Conservation (phyloP, 208 protist genomes). For the Leishmania braziliensis region DNA sequence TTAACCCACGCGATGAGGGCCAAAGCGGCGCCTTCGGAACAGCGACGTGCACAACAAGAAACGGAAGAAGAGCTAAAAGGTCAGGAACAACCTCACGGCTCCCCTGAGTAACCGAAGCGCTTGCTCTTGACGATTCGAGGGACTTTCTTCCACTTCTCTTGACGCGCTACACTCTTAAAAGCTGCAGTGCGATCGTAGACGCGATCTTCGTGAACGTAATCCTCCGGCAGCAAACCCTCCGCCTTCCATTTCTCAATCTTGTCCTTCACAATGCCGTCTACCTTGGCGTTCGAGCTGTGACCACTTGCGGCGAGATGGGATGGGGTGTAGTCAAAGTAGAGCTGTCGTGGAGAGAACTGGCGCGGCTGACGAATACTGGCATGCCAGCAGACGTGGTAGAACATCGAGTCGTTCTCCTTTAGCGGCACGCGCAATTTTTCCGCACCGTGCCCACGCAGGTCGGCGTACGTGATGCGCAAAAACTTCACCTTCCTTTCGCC, state of each 20-base stretch:
- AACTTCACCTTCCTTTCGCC: slow-evolving; percentile 89
- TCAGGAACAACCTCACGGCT: slow-evolving; percentile 35
- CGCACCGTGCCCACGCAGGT: slow-evolving; percentile 84
- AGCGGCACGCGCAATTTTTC: slow-evolving; percentile 76
- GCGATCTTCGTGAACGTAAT: slow-evolving; percentile 87
- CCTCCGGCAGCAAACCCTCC: slow-evolving; percentile 84
- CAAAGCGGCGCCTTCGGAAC: not conserved
- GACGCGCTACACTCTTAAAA: slow-evolving; percentile 82
- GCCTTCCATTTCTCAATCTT: slow-evolving; percentile 93
- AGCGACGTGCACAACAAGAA: not conserved
- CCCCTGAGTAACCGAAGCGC: slow-evolving; percentile 77
- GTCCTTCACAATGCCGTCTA: slow-evolving; percentile 92
- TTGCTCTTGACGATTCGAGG: slow-evolving; percentile 79
- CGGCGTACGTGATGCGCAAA: slow-evolving; percentile 77
- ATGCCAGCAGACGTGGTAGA: slow-evolving; percentile 92
- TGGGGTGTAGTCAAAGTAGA: slow-evolving; percentile 91
- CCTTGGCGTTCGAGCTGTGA: slow-evolving; percentile 78
- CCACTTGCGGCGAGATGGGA: slow-evolving; percentile 51
- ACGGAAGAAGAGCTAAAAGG: slow-evolving; percentile 1
- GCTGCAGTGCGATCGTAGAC: slow-evolving; percentile 79
- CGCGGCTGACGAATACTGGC: slow-evolving; percentile 74
- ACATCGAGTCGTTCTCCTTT: slow-evolving; percentile 88
- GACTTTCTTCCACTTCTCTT: slow-evolving; percentile 88
- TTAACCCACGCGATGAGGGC: not conserved
- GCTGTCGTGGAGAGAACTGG: slow-evolving; percentile 87